These are phyloP conservation scores for Capronia epimyces DNA, from an alignment of 2,329 filamentous ascomycete species.

Conservation along the genomic window DNA sequence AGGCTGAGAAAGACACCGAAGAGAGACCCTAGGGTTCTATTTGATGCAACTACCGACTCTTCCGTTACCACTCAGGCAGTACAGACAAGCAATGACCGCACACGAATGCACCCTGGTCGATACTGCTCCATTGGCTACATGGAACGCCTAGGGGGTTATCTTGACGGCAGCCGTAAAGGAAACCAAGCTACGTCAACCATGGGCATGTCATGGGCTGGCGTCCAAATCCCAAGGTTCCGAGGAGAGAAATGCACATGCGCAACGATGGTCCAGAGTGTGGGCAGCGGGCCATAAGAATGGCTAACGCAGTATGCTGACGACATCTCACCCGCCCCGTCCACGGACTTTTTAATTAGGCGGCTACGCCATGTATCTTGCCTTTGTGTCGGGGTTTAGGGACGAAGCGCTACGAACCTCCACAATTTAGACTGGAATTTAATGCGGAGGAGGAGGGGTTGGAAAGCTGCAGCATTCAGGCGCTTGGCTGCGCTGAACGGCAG, in stretches of 20 bases:
- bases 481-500: too few species aligned
- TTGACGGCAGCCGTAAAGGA: too few species aligned
- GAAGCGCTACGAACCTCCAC: neutral
- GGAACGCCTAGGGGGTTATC: too few species aligned
- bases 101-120: neutral
- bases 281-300: neutral
- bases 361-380: neutral
- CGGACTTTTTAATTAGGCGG: neutral
- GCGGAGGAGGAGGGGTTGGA: too few species aligned
- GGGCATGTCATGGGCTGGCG: too few species aligned
- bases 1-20: slow-evolving; percentile 37
- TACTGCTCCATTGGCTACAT: neutral
- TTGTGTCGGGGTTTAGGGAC: neutral
- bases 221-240: neutral
- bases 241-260: neutral
- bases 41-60: neutral
- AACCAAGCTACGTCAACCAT: too few species aligned
- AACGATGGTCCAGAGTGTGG: neutral
- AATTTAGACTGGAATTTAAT: neutral
- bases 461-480: too few species aligned
- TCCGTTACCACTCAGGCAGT: neutral
- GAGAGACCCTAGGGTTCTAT: neutral
- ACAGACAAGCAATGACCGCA: neutral
- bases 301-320: neutral
- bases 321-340: neutral